Conservation (phyloP, 495 filamentous ascomycete genomes). For the Aspergillus bridgeri region DNA sequence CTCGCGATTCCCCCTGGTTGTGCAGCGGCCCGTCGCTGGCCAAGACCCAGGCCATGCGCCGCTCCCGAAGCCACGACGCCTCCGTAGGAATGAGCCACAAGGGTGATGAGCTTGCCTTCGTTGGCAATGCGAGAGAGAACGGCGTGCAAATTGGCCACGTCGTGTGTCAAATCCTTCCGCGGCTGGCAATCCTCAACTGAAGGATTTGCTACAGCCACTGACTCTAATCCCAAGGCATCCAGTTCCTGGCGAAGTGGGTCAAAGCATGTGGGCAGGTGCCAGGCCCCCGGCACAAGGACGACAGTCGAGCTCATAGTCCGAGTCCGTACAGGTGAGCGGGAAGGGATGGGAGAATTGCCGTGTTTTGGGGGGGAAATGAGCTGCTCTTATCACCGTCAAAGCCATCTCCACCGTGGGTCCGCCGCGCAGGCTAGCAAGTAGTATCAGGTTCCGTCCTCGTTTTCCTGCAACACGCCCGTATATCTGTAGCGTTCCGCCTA, state of each 20-base stretch:
- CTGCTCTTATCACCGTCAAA: background rate
- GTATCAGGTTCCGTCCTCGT: no score
- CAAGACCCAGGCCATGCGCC: background rate
- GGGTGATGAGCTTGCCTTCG: background rate
- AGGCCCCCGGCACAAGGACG: constrained; percentile 2
- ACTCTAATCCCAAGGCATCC: background rate
- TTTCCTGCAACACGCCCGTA: no score
- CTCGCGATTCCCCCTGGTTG: background rate
- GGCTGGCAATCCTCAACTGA: background rate
- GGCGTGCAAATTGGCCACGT: background rate
- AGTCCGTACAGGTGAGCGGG: background rate
- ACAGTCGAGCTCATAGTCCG: background rate
- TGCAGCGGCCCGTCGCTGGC: background rate
- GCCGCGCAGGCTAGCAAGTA: no score
- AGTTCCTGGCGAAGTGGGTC: background rate
- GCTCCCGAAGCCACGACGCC: background rate
- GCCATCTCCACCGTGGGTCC: background rate
- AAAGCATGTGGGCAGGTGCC: constrained; percentile 1
- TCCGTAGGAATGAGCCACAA: background rate
- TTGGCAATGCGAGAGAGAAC: background rate
- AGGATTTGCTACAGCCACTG: background rate
- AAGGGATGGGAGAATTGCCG: background rate
- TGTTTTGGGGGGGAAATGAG: background rate
- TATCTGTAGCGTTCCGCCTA: no score
- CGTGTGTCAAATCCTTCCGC: background rate